A percentile compares a stretch with the other conserved stretches of the same genome.
These are phyloP conservation scores for Amanita pallidorosea DNA, from an alignment of 768 basidiomycete genomes.

Conservation along the genomic window DNA sequence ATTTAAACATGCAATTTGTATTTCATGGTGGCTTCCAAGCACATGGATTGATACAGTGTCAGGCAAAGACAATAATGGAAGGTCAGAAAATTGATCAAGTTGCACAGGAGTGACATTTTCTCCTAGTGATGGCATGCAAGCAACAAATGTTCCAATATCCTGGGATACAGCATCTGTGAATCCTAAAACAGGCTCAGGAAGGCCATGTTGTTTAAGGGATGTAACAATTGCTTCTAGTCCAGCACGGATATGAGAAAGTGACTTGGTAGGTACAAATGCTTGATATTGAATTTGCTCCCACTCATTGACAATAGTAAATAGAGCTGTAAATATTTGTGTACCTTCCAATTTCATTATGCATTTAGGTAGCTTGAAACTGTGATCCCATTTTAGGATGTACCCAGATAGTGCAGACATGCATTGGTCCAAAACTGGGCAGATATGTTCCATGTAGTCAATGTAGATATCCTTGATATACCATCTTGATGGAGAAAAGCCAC, in stretches of 20 bases:
- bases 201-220: conserved; percentile 6
- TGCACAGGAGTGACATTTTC: conserved; percentile 6
- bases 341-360: conserved; percentile 9
- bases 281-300: conserved; percentile 9
- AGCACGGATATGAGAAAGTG: conserved; percentile 7
- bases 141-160: conserved; percentile 8
- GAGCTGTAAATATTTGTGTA: conserved; percentile 1
- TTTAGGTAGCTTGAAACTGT: conserved; percentile 9
- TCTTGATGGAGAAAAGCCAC: conserved; percentile 8
- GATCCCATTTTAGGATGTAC: conserved; percentile 9
- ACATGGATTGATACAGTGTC: conserved; percentile 3
- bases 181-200: conserved; percentile 2
- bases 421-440: conserved; percentile 9
- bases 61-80: conserved; percentile 6
- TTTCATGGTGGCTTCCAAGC: conserved; percentile 6
- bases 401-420: conserved; percentile 8
- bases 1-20: conserved; percentile 5
- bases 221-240: conserved; percentile 7
- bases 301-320: conserved; percentile 11
- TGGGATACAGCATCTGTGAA: conserved; percentile 9
- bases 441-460: conserved; percentile 11
- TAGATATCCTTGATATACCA: conserved; percentile 9
- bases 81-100: conserved; percentile 6
- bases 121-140: conserved; percentile 10
- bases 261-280: conserved; percentile 8